A percentile compares a stretch with the other conserved stretches of the same genome.
Conservation (phyloP, 75 land plant genomes). For the Cunninghamia lanceolata region DNA sequence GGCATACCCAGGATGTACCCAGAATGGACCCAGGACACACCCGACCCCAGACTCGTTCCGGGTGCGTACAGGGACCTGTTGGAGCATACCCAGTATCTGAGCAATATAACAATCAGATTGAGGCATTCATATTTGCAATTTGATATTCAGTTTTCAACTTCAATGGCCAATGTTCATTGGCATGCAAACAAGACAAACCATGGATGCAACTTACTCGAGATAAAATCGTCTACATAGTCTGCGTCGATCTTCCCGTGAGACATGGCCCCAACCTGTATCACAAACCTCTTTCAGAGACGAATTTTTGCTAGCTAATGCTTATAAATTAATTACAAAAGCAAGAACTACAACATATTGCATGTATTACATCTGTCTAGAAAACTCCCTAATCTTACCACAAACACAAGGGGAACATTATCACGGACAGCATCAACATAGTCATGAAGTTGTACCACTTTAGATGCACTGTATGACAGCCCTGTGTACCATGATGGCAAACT, state of each 20-base stretch:
- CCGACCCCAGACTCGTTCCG: no score
- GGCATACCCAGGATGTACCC: no score
- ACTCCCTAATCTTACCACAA: constrained; percentile 61
- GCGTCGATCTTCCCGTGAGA: constrained; percentile 83
- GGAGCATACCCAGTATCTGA: no score
- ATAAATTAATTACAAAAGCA: neutral
- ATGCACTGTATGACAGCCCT: constrained; percentile 92
- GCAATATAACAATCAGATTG: neutral
- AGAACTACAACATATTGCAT: neutral
- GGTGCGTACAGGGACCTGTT: no score
- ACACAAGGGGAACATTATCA: constrained; percentile 60
- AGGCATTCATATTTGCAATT: neutral
- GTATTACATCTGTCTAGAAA: neutral
- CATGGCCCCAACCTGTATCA: constrained; percentile 91
- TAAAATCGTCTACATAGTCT: constrained; percentile 73
- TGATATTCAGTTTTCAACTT: neutral
- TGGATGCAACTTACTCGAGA: constrained; percentile 54
- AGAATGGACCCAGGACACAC: no score
- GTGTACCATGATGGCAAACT: constrained; percentile 8
- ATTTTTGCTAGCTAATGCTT: neutral
- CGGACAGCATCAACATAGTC: constrained; percentile 57
- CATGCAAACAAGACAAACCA: neutral
- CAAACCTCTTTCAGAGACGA: neutral
- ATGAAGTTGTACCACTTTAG: constrained; percentile 61
- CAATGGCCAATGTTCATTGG: neutral